Evolutionary conservation across 1,284 basidiomycete genomes (phyloP).

Genomic region (Ganoderma meredithae): DNA sequence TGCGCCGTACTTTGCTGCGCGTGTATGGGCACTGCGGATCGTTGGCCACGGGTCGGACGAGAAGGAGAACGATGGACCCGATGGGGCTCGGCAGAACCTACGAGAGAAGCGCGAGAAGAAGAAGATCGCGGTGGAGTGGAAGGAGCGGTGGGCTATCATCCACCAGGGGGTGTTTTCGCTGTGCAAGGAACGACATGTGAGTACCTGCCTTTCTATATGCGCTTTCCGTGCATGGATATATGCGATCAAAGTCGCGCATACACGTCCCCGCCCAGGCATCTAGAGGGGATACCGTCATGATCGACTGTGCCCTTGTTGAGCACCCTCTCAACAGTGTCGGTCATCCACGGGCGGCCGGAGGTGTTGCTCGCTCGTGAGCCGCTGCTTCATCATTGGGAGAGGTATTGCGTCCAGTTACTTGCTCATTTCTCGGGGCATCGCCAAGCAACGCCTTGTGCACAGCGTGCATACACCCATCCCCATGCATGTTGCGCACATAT

Average conservation of each 20-base stretch:
- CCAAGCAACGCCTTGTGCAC: background rate
- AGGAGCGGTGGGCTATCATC: constrained; percentile 67
- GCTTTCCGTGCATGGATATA: background rate
- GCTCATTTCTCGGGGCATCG: background rate
- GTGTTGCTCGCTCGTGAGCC: background rate
- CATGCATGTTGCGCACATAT: background rate
- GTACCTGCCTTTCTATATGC: constrained; percentile 29
- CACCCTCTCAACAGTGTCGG: no score
- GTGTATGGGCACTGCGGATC: constrained; percentile 60
- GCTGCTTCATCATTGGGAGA: background rate
- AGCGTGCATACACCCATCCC: background rate
- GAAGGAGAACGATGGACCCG: constrained; percentile 28
- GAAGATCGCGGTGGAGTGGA: constrained; percentile 61
- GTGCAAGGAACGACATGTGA: constrained; percentile 60
- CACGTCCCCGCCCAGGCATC: background rate
- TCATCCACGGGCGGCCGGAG: no score
- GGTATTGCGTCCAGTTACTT: background rate
- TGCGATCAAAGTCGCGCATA: background rate
- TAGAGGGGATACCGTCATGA: background rate
- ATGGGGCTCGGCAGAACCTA: constrained; percentile 26
- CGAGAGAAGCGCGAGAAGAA: constrained; percentile 35
- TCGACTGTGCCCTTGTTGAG: no score
- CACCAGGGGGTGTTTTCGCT: constrained; percentile 62
- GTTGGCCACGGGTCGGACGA: constrained; percentile 40
- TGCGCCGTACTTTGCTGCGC: constrained; percentile 74